Evolutionary conservation across 2,329 filamentous ascomycete genomes (phyloP).

Genomic region (Botrytis tulipae): DNA sequence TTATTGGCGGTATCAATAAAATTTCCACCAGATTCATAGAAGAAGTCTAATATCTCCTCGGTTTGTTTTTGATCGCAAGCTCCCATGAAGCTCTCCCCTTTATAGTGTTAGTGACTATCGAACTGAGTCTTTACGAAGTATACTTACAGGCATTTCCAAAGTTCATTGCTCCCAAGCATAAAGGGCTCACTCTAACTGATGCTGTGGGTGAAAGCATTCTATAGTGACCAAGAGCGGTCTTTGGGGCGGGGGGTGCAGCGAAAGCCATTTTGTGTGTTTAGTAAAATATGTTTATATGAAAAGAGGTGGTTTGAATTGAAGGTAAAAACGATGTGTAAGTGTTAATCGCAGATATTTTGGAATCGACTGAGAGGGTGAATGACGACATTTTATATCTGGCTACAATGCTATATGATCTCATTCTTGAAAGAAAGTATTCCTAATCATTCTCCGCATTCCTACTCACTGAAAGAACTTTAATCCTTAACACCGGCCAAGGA

Average conservation of each 20-base stretch:
- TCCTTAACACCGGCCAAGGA: neutral
- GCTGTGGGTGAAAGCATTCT: constrained; percentile 65
- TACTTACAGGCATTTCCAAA: constrained; percentile 55
- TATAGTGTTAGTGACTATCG: neutral
- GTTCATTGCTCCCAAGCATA: constrained; percentile 65
- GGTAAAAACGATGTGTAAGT: neutral
- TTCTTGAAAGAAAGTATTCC: neutral
- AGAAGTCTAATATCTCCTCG: constrained; percentile 52
- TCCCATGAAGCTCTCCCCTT: constrained; percentile 57
- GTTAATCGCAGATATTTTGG: neutral
- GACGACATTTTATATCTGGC: neutral
- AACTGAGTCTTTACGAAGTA: too few species aligned
- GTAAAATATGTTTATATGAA: neutral
- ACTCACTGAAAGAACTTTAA: neutral
- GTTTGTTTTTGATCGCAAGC: constrained; percentile 34
- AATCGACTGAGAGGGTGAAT: neutral
- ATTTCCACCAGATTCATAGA: constrained; percentile 58
- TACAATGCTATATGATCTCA: neutral
- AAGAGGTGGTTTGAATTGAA: neutral
- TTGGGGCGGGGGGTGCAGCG: constrained; percentile 40
- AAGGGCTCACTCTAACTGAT: constrained; percentile 63
- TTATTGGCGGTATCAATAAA: constrained; percentile 69
- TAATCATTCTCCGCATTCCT: constrained; percentile 1
- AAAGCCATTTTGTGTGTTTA: constrained; percentile 27
- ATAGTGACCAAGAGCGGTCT: constrained; percentile 62